These are phyloP conservation scores for Akanthomyces dipterigenus DNA, from an alignment of 2,329 filamentous ascomycete species.

Conservation along the genomic window DNA sequence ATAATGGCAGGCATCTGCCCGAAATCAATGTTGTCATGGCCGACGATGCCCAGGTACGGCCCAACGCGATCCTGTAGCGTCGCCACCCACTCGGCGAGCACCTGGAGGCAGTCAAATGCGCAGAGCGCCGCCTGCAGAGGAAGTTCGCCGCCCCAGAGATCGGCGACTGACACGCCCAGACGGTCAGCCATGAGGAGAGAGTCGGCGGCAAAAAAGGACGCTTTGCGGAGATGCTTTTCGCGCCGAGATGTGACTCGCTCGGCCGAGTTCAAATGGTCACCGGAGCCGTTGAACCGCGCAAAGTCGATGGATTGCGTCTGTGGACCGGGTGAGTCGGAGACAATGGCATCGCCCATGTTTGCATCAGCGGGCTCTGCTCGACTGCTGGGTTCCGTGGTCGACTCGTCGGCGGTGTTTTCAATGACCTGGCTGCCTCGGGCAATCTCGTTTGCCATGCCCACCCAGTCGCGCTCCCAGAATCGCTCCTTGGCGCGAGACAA, in stretches of 20 bases:
- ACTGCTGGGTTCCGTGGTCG: conserved; percentile 42
- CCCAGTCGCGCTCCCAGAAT: conserved; percentile 91
- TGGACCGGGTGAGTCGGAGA: conserved; percentile 45
- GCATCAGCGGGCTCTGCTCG: conserved; percentile 30
- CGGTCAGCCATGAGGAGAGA: conserved; percentile 85
- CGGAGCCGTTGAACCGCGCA: conserved; percentile 25
- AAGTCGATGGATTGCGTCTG: conserved; percentile 44
- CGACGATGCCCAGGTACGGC: conserved; percentile 77
- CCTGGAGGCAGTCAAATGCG: conserved; percentile 87
- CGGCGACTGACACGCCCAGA: conserved; percentile 76
- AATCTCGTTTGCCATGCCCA: conserved; percentile 82
- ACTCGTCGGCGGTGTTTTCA: conserved; percentile 55
- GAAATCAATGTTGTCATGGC: conserved; percentile 73
- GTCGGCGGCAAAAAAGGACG: conserved; percentile 92
- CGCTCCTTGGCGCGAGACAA: conserved; percentile 87
- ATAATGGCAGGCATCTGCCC: conserved; percentile 78
- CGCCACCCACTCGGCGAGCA: conserved; percentile 89
- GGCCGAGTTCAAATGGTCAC: conserved; percentile 1
- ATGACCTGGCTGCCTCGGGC: conserved; percentile 69
- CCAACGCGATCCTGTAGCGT: conserved; percentile 94
- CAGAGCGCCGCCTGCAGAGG: conserved; percentile 89
- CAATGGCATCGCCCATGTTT: conserved; percentile 37
- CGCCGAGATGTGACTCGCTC: conserved; percentile 46
- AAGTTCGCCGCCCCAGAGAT: conserved; percentile 75
- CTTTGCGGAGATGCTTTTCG: conserved; percentile 83